These are phyloP conservation scores for Yamadazyma paraphyllophila DNA, from an alignment of 805 yeast species.

Conservation along the genomic window DNA sequence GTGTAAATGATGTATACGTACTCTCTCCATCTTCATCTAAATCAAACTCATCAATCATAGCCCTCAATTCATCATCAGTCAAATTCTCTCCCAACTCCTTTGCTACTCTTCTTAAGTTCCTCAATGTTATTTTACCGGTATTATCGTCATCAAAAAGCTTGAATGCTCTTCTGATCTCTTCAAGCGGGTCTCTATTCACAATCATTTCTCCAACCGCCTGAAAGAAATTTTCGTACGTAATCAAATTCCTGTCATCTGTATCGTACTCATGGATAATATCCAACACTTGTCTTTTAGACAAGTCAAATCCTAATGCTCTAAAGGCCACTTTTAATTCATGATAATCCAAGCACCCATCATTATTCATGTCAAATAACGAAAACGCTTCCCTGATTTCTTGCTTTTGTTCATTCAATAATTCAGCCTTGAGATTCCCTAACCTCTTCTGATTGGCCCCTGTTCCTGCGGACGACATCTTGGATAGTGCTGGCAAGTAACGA, in stretches of 20 bases:
- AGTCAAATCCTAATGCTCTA: constrained; percentile 88
- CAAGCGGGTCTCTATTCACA: constrained; percentile 86
- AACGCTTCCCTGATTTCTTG: constrained; percentile 93
- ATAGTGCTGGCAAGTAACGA: constrained; percentile 3
- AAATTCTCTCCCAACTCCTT: constrained; percentile 89
- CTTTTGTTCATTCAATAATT: constrained; percentile 79
- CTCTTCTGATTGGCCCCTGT: constrained; percentile 16
- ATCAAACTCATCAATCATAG: constrained; percentile 98
- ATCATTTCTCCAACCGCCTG: constrained; percentile 78
- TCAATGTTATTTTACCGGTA: constrained; percentile 80
- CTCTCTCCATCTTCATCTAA: constrained; percentile 93
- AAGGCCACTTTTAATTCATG: constrained; percentile 94
- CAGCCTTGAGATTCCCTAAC: constrained; percentile 52
- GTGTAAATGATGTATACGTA: constrained; percentile 27
- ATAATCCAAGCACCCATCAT: constrained; percentile 85
- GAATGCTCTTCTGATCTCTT: constrained; percentile 89
- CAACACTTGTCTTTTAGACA: constrained; percentile 70
- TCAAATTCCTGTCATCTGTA: constrained; percentile 66
- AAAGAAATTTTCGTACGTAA: constrained; percentile 79
- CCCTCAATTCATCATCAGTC: constrained; percentile 87
- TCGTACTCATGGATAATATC: constrained; percentile 79
- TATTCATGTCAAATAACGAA: constrained; percentile 85
- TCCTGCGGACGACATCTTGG: constrained; percentile 14
- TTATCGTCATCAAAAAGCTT: constrained; percentile 82
- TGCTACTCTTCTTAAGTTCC: constrained; percentile 84